phyloP scores from a whole-genome alignment of 202 grass and related monocot species.

The Digitaria exilis region DNA sequence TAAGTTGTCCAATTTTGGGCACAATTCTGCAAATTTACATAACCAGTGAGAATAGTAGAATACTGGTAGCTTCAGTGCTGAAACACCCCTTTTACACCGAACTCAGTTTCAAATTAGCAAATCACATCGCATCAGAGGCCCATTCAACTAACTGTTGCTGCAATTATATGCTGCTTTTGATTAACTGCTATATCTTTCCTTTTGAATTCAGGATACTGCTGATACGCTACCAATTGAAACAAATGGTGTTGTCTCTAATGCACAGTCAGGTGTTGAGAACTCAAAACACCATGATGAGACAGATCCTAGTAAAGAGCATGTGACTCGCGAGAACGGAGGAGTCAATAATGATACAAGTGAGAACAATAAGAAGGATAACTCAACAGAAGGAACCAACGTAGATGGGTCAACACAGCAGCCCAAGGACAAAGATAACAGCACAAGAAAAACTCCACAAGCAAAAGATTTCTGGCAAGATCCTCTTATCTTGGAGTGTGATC shows the following conservation, averaged over 20 bases:
- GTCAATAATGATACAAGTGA: slow-evolving; percentile 20
- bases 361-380: slow-evolving; percentile 43
- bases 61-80: neutral
- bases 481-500: slow-evolving; percentile 67
- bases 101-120: neutral
- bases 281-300: slow-evolving; percentile 22
- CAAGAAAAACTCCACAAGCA: slow-evolving; percentile 19
- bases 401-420: slow-evolving; percentile 33
- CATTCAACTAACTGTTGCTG: neutral
- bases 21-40: neutral
- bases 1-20: neutral
- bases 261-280: slow-evolving; percentile 26
- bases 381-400: slow-evolving; percentile 24
- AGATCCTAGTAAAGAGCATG: slow-evolving; percentile 33
- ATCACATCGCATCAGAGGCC: neutral
- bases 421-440: slow-evolving; percentile 22
- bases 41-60: neutral
- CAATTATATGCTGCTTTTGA: neutral
- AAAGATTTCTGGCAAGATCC: slow-evolving; percentile 37
- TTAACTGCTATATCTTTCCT: slow-evolving; percentile 15
- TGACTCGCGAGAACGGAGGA: neutral
- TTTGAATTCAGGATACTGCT: slow-evolving; percentile 31
- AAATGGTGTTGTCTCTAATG: slow-evolving; percentile 1
- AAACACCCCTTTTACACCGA: neutral
- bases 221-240: neutral